Evolutionary conservation across 2,329 filamentous ascomycete species (phyloP), one percentile per base, ranked within the genome.

Genomic region (Teratosphaeriaceae sp.): DNA sequence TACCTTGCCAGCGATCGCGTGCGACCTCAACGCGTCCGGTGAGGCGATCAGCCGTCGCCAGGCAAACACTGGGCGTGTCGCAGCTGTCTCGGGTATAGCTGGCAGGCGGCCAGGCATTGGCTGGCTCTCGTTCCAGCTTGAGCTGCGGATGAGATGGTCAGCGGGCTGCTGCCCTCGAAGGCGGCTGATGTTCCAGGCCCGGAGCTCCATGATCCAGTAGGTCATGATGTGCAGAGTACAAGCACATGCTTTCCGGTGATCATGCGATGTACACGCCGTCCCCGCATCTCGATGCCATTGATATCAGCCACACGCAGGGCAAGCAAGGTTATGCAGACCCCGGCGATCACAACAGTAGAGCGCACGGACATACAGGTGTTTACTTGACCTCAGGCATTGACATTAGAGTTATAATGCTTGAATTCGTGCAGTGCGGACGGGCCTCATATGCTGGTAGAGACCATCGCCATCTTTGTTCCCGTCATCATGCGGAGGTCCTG

Each of bases 41-140:
- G n/a, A 38, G 24, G 35, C 35, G 35, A 38, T 36, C 34, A 36
- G 13, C 8, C n/a, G 34, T 26, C 12, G n/a, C 23, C 23, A 26
- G 23, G 23, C 23, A 26, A 12, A 13, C 5, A 13, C n/a, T n/a
- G n/a, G 13, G 12, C 5, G 15, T 30, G 27, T 30, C 12, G 15
- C 11, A 30, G 27, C 27, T 30, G 27, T 13, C 5, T 11, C 27
- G 4, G 27, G 27, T n/a, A n/a, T n/a, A n/a, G n/a, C 13, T 5
- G 15, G 27, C 12, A 30, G 27, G 27, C 5, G 27, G 27, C 27
- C 27, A 30, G 11, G 27, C 27, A 30, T 30, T 12, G 27, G 27
- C 13, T 30, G 27, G 12, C 12, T 30, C 27, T 30, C 27, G 12
- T 12, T 4, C 27, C 27, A 5, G 27, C 27, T 30, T 11, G 27